phyloP scores from a whole-genome alignment of 192 early-diverging fungal genomes.

The Gryganskiella cystojenkinii region DNA sequence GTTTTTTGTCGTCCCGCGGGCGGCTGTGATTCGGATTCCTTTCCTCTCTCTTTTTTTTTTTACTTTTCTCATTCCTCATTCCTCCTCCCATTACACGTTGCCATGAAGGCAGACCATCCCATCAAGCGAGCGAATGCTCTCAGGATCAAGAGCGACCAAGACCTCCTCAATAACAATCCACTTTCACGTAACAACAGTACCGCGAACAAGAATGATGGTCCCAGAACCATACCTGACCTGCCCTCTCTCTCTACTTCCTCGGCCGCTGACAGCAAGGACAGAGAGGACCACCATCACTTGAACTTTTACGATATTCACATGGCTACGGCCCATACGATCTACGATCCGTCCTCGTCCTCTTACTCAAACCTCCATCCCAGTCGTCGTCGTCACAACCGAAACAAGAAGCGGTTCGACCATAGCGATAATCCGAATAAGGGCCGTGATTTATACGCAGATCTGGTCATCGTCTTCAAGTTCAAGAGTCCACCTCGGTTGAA shows the following conservation, averaged over 20 bases:
- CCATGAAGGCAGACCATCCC: no score
- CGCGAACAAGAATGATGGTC: no score
- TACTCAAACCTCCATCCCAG: no score
- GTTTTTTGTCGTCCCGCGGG: no score
- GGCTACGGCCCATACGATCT: background rate
- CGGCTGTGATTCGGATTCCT: no score
- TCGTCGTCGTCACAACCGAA: background rate
- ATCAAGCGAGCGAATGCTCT: no score
- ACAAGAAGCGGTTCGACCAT: background rate
- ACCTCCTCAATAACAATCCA: background rate
- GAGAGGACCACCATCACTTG: background rate
- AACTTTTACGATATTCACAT: conserved; percentile 1
- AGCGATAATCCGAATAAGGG: background rate
- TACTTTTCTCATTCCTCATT: background rate
- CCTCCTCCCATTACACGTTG: no score
- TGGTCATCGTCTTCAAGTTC: conserved; percentile 57
- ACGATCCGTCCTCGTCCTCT: background rate
- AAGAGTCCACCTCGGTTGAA: conserved; percentile 8
- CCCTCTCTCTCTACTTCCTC: no score
- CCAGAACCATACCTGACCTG: no score
- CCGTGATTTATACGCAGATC: conserved; percentile 42
- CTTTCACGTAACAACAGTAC: no score
- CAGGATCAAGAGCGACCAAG: no score
- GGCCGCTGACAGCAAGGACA: background rate
- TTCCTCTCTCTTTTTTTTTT: no score